phyloP scores from a whole-genome alignment of 2,329 filamentous ascomycete species.

The Emergomyces pasteurianus region DNA sequence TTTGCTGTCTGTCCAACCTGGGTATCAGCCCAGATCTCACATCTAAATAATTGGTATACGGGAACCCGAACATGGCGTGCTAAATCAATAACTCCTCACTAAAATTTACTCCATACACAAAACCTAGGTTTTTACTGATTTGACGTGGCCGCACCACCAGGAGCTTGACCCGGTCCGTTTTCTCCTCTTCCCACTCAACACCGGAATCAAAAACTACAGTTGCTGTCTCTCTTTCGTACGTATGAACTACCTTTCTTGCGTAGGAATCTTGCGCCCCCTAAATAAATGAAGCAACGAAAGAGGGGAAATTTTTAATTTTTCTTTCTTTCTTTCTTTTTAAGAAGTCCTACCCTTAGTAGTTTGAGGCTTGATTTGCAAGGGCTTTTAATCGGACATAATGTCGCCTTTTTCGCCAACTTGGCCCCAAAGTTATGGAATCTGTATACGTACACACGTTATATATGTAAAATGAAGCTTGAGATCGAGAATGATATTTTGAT shows the following conservation, averaged over 20 bases:
- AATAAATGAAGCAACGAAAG: background rate
- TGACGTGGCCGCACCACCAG: conserved; percentile 3
- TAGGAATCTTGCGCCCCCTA: background rate
- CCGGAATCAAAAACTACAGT: background rate
- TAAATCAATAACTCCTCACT: background rate
- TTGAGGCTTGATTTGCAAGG: background rate
- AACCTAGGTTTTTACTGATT: background rate
- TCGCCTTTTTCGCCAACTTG: background rate
- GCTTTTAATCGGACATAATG: background rate
- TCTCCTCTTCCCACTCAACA: background rate
- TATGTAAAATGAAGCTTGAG: too few relatives aligned
- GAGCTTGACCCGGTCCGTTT: too few relatives aligned
- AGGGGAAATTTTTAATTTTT: background rate
- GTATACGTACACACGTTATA: too few relatives aligned
- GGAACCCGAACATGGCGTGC: background rate
- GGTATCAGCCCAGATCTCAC: background rate
- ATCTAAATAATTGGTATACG: background rate
- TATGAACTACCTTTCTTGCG: background rate
- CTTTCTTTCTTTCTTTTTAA: too few relatives aligned
- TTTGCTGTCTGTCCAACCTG: background rate
- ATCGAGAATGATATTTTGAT: background rate
- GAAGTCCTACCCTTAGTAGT: background rate
- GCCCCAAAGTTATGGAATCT: too few relatives aligned
- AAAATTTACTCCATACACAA: background rate
- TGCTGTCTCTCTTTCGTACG: background rate